Conservation (phyloP, 129 eudicot species). For the Tagetes erecta region DNA sequence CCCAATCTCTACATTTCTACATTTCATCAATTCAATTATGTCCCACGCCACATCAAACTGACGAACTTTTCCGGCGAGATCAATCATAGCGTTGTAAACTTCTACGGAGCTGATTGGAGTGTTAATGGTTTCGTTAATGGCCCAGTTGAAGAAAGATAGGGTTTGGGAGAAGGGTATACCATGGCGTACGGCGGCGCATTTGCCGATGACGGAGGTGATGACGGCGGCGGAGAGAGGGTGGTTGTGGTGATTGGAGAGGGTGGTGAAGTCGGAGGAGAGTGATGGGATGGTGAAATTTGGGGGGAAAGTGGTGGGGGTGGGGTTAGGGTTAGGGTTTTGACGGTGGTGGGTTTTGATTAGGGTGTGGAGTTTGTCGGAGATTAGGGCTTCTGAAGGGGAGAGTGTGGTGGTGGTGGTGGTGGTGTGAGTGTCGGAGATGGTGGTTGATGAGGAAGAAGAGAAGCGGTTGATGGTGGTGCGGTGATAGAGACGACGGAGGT, state of each 20-base stretch:
- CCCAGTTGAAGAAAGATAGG: slow-evolving; percentile 91
- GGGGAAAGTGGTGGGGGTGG: slow-evolving; percentile 26
- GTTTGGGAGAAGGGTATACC: slow-evolving; percentile 74
- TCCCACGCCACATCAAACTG: slow-evolving; percentile 77
- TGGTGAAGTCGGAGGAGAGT: slow-evolving; percentile 58
- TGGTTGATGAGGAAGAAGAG: slow-evolving; percentile 29
- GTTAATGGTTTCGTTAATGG: background rate
- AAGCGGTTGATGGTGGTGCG: slow-evolving; percentile 23
- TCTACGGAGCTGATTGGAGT: slow-evolving; percentile 18
- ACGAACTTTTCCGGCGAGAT: slow-evolving; percentile 70
- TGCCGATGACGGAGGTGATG: slow-evolving; percentile 46
- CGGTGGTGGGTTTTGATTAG: slow-evolving; percentile 74
- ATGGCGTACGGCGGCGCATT: slow-evolving; percentile 67
- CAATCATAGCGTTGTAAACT: slow-evolving; percentile 63
- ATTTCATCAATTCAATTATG: slow-evolving; percentile 61
- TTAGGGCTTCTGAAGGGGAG: slow-evolving; percentile 44
- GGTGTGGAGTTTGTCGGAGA: slow-evolving; percentile 50
- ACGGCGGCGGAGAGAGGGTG: slow-evolving; percentile 48
- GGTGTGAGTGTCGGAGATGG: slow-evolving; percentile 23
- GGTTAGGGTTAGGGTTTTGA: slow-evolving; percentile 59
- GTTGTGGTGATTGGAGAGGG: slow-evolving; percentile 17
- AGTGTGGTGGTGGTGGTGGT: slow-evolving; percentile 23
- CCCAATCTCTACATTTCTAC: slow-evolving; percentile 28
- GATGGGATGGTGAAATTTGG: slow-evolving; percentile 56
- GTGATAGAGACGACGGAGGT: slow-evolving; percentile 35